These are phyloP conservation scores for Candida frijolesensis DNA, from an alignment of 1,139 yeast genomes.

Conservation along the genomic window DNA sequence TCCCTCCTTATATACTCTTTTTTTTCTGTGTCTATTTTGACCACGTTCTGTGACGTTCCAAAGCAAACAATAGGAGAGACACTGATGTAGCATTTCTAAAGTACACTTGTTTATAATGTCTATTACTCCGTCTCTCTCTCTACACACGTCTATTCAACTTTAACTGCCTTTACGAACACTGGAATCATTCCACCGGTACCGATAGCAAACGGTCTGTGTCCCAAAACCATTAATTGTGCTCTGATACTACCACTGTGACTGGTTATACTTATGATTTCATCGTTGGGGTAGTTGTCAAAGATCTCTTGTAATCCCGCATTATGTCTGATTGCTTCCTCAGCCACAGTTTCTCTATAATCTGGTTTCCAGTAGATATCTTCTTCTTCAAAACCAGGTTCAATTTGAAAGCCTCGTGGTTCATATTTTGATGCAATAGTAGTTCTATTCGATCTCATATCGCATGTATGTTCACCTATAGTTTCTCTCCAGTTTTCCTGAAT, in stretches of 20 bases:
- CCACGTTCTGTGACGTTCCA: neutral
- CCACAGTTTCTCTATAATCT: conserved; percentile 43
- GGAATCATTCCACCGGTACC: conserved; percentile 52
- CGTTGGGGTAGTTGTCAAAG: conserved; percentile 25
- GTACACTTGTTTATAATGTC: neutral
- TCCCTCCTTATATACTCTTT: neutral
- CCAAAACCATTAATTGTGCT: conserved; percentile 42
- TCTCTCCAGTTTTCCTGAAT: conserved; percentile 47
- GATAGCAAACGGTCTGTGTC: conserved; percentile 43
- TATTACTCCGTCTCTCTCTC: neutral
- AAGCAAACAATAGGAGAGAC: too few relatives aligned
- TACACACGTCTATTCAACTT: conserved; percentile 3
- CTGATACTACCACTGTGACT: conserved; percentile 45
- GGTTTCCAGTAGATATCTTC: conserved; percentile 40
- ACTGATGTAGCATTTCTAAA: too few relatives aligned
- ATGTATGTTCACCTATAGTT: conserved; percentile 46
- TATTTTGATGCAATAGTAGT: conserved; percentile 34
- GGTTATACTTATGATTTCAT: conserved; percentile 32
- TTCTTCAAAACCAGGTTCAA: conserved; percentile 44
- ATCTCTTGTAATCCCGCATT: conserved; percentile 39
- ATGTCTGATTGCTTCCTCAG: conserved; percentile 42
- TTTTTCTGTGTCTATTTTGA: neutral
- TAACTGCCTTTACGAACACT: conserved; percentile 40
- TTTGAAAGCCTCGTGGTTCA: conserved; percentile 29
- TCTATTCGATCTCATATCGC: conserved; percentile 45